A percentile compares a stretch with the other conserved stretches of the same genome.
Conservation (phyloP, 495 filamentous ascomycete species). For the Echria macrotheca region DNA sequence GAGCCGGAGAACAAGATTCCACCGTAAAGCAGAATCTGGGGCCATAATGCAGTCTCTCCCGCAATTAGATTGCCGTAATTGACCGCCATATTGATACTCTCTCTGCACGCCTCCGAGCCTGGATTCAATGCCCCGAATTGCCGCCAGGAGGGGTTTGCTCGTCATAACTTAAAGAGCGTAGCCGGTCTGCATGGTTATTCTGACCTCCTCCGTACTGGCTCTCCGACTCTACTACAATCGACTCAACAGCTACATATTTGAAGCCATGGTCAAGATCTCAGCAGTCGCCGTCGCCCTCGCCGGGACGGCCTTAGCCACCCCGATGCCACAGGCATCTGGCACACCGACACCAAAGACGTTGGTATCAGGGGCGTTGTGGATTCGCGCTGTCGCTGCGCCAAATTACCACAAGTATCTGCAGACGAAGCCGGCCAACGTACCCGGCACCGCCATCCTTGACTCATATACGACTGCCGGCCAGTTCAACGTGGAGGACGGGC, state of each 20-base stretch:
- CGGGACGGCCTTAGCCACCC: constrained; percentile 14
- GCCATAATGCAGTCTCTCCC: neutral
- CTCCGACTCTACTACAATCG: neutral
- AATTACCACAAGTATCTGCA: constrained; percentile 63
- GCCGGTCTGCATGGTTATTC: neutral
- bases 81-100: neutral
- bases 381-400: constrained; percentile 53
- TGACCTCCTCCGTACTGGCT: neutral
- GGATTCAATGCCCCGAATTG: neutral
- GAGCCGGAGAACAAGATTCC: neutral
- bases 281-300: constrained; percentile 14
- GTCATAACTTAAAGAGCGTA: neutral
- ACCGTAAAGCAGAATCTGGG: neutral
- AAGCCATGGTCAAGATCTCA: constrained; percentile 14
- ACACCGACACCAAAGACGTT: constrained; percentile 33
- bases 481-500: constrained; percentile 51
- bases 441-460: constrained; percentile 47
- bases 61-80: neutral
- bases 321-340: constrained; percentile 11
- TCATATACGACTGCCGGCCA: constrained; percentile 54
- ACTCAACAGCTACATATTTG: neutral
- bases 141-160: neutral
- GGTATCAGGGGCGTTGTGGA: constrained; percentile 52
- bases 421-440: constrained; percentile 42
- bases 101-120: neutral